Evolutionary conservation across 306 rosid genomes (phyloP).

Genomic region (Corylus americana): DNA sequence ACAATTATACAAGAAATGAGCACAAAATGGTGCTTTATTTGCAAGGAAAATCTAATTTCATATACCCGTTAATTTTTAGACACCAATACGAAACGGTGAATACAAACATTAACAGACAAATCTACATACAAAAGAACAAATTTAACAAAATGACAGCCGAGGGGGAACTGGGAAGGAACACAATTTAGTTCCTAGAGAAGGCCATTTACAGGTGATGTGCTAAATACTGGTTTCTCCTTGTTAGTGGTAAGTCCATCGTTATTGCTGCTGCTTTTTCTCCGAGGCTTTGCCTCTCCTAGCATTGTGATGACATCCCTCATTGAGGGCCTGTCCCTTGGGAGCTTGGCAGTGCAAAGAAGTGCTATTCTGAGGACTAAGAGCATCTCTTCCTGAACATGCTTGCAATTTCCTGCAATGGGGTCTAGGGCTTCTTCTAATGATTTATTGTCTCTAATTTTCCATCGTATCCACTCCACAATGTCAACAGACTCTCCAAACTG

Average conservation of each 20-base stretch:
- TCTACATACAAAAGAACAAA: conserved; percentile 44
- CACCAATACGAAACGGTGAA: conserved; percentile 33
- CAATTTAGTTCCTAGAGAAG: conserved; percentile 48
- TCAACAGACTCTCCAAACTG: conserved; percentile 80
- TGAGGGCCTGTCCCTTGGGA: conserved; percentile 87
- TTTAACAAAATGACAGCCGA: conserved; percentile 9
- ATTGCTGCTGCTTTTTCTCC: conserved; percentile 75
- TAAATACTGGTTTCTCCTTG: conserved; percentile 60
- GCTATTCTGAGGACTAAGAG: conserved; percentile 86
- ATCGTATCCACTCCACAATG: conserved; percentile 86
- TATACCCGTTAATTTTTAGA: conserved; percentile 33
- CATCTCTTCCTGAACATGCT: conserved; percentile 88
- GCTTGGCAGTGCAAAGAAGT: conserved; percentile 83
- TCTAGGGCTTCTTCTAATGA: conserved; percentile 79
- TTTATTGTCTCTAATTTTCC: conserved; percentile 60
- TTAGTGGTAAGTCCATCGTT: conserved; percentile 39
- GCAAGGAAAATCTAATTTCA: conserved; percentile 34
- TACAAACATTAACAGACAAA: conserved; percentile 43
- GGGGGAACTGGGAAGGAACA: neutral
- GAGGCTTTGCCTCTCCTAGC: conserved; percentile 97
- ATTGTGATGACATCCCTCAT: conserved; percentile 94
- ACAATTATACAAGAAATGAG: too few species aligned
- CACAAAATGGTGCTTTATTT: conserved; percentile 24
- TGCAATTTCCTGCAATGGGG: conserved; percentile 73
- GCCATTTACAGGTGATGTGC: conserved; percentile 63